Percentiles rank a stretch among this genome's conserved stretches.
Conservation (phyloP, 192 early-diverging fungal genomes). For the Funneliformis mosseae region DNA sequence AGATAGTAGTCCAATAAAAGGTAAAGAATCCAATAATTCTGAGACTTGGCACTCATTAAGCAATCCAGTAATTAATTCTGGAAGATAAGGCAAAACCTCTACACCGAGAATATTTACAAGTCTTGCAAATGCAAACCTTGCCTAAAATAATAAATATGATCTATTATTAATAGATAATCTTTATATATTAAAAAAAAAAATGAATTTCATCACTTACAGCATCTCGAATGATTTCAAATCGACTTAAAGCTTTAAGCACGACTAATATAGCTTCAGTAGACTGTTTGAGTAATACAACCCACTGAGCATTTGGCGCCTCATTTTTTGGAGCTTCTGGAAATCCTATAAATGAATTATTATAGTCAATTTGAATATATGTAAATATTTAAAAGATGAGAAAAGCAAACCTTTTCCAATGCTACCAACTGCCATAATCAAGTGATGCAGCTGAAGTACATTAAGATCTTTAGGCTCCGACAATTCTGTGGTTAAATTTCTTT, state of each 20-base stretch:
- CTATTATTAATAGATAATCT: background rate
- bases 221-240: slow-evolving; percentile 67
- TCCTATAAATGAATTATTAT: slow-evolving; percentile 35
- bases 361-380: background rate
- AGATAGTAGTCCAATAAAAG: slow-evolving; percentile 80
- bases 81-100: slow-evolving; percentile 80
- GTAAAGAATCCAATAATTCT: slow-evolving; percentile 84
- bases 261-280: slow-evolving; percentile 75
- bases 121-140: slow-evolving; percentile 80
- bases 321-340: slow-evolving; percentile 59
- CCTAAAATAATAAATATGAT: background rate
- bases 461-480: slow-evolving; percentile 66
- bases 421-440: slow-evolving; percentile 82
- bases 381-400: slow-evolving; percentile 36
- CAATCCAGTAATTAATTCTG: slow-evolving; percentile 75
- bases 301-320: slow-evolving; percentile 47
- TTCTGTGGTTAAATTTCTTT: slow-evolving; percentile 69
- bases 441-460: slow-evolving; percentile 77
- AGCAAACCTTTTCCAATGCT: slow-evolving; percentile 80
- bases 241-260: slow-evolving; percentile 63
- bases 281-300: slow-evolving; percentile 77
- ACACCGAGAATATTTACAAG: slow-evolving; percentile 85
- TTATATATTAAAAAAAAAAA: background rate
- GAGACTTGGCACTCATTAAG: slow-evolving; percentile 73
- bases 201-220: slow-evolving; percentile 39